These are phyloP conservation scores for Teunomyces gatunensis DNA, from an alignment of 805 yeast species.

Conservation along the genomic window DNA sequence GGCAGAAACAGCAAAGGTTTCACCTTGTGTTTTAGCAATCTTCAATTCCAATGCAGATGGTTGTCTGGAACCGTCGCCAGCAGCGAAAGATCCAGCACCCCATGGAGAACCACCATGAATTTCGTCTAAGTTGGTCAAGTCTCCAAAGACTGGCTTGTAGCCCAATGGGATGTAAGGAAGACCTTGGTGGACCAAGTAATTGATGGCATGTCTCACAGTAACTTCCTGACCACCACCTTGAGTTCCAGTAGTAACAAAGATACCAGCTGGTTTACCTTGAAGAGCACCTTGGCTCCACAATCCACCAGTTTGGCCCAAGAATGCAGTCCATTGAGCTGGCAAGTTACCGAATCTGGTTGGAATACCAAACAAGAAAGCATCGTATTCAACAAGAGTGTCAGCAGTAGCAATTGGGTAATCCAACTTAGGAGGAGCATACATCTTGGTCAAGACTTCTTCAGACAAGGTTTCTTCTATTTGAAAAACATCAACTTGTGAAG, in stretches of 20 bases:
- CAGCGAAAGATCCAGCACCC: constrained; percentile 85
- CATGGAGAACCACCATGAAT: constrained; percentile 81
- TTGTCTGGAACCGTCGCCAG: constrained; percentile 70
- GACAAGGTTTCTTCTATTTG: constrained; percentile 80
- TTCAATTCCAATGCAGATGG: constrained; percentile 62
- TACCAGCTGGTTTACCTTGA: constrained; percentile 70
- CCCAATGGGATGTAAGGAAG: constrained; percentile 76
- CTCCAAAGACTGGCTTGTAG: constrained; percentile 55
- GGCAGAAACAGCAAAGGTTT: constrained; percentile 51
- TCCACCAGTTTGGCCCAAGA: constrained; percentile 77
- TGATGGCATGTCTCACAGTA: constrained; percentile 58
- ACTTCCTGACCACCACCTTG: constrained; percentile 80
- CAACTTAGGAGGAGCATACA: constrained; percentile 64
- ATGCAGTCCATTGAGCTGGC: constrained; percentile 74
- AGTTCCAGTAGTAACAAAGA: constrained; percentile 68
- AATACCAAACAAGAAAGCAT: constrained; percentile 72
- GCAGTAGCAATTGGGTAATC: constrained; percentile 56
- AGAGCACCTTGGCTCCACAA: constrained; percentile 72
- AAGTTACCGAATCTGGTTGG: constrained; percentile 78
- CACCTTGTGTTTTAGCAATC: constrained; percentile 68
- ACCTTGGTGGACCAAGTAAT: constrained; percentile 73
- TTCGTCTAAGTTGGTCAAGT: constrained; percentile 56
- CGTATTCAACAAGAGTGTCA: constrained; percentile 59
- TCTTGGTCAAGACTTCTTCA: constrained; percentile 53
- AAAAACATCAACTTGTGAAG: constrained; percentile 62